phyloP scores from a whole-genome alignment of 2,329 filamentous ascomycete species.

The Samsoniella hepiali region DNA sequence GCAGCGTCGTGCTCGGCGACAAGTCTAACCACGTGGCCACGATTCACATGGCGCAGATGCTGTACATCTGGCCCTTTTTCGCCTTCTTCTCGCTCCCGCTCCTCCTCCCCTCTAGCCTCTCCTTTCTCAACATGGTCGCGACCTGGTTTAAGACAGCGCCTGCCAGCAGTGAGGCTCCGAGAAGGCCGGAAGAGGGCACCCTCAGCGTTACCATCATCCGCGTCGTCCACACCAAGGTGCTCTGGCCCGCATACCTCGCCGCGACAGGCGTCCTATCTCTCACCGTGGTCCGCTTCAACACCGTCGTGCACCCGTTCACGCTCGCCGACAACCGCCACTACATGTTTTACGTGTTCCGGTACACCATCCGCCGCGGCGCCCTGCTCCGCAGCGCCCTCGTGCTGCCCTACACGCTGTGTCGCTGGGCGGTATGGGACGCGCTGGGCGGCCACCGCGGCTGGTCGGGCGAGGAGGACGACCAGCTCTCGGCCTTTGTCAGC shows the following conservation, averaged over 20 bases:
- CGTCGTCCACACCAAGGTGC: conserved; percentile 33
- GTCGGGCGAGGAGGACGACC: conserved; percentile 8
- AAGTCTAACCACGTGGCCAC: conserved; percentile 92
- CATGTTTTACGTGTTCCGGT: conserved; percentile 92
- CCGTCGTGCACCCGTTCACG: conserved; percentile 91
- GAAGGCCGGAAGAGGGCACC: background rate
- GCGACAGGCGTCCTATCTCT: conserved; percentile 37
- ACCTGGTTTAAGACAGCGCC: background rate
- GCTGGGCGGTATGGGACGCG: conserved; percentile 64
- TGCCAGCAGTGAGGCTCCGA: background rate
- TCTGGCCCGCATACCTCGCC: conserved; percentile 37
- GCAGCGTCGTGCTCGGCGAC: conserved; percentile 88
- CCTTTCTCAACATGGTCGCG: conserved; percentile 27
- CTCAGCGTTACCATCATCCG: conserved; percentile 13
- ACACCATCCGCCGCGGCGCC: conserved; percentile 66
- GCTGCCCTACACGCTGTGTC: conserved; percentile 66
- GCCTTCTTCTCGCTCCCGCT: conserved; percentile 86
- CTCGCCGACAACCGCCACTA: conserved; percentile 96
- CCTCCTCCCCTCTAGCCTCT: conserved; percentile 51
- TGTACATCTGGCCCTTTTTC: conserved; percentile 91
- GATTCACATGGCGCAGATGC: conserved; percentile 84
- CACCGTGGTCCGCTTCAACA: conserved; percentile 71
- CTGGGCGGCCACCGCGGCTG: conserved; percentile 47
- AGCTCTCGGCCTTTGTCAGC: conserved; percentile 26
- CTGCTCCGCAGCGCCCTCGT: conserved; percentile 65